These are phyloP conservation scores for Chlorencoelia australis DNA, from an alignment of 2,329 filamentous ascomycete genomes.

Conservation along the genomic window DNA sequence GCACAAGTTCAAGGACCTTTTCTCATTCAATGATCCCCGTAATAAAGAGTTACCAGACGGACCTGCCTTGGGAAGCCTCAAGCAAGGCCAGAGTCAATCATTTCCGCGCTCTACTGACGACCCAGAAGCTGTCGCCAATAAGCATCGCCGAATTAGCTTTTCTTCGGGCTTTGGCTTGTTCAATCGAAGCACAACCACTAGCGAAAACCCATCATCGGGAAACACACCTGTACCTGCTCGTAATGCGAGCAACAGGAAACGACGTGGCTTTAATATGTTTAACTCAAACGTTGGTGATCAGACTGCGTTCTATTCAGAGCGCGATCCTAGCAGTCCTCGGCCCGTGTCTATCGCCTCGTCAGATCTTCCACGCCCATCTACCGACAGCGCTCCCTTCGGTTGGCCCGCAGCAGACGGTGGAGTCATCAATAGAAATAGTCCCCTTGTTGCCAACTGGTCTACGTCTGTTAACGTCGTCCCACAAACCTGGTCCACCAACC, in stretches of 20 bases:
- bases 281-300: constrained; percentile 38
- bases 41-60: constrained; percentile 42
- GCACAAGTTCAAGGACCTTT: constrained; percentile 39
- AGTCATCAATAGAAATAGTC: constrained; percentile 41
- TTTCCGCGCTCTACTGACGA: constrained; percentile 56
- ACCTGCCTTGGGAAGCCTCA: constrained; percentile 57
- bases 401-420: constrained; percentile 40
- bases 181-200: constrained; percentile 20
- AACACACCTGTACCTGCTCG: constrained; percentile 26
- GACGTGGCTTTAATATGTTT: constrained; percentile 33
- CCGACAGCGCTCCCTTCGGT: constrained; percentile 68
- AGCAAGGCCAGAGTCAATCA: constrained; percentile 65
- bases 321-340: constrained; percentile 49
- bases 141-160: constrained; percentile 45
- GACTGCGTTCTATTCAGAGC: constrained; percentile 36
- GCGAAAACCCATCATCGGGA: constrained; percentile 19
- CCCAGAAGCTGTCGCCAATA: constrained; percentile 40
- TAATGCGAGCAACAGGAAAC: constrained; percentile 16
- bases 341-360: constrained; percentile 60
- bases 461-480: constrained; percentile 29
- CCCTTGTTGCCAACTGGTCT: constrained; percentile 43
- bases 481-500: constrained; percentile 61
- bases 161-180: constrained; percentile 41
- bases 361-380: constrained; percentile 67
- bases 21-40: constrained; percentile 51